These are phyloP conservation scores for Didymosphaeria variabile DNA, from an alignment of 2,329 filamentous ascomycete species.

Conservation along the genomic window DNA sequence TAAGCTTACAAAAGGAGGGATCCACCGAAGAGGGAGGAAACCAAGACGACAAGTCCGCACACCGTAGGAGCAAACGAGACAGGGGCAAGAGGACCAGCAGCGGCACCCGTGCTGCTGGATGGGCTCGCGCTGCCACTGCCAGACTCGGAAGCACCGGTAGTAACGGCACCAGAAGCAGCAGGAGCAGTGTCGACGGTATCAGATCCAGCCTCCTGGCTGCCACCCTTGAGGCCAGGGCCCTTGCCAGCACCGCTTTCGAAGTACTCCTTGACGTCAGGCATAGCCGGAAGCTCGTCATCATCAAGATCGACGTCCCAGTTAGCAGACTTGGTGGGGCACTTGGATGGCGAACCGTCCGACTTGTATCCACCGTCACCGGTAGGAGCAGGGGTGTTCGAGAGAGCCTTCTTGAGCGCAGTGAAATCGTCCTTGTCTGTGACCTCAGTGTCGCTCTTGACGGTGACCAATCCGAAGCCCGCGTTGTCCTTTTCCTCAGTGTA, in stretches of 20 bases:
- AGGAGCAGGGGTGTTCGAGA: constrained; percentile 61
- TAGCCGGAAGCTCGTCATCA: constrained; percentile 63
- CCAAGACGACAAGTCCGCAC: constrained; percentile 60
- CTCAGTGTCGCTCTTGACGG: constrained; percentile 62
- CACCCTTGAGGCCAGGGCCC: constrained; percentile 65
- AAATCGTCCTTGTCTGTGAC: constrained; percentile 72
- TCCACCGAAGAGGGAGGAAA: constrained; percentile 65
- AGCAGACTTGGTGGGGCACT: constrained; percentile 62
- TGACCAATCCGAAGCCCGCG: constrained; percentile 70
- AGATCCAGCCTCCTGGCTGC: constrained; percentile 65
- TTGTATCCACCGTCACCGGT: constrained; percentile 68
- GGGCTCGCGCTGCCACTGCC: constrained; percentile 13
- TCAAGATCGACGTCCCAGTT: constrained; percentile 64
- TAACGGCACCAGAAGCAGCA: constrained; percentile 60
- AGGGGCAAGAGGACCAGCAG: constrained; percentile 52
- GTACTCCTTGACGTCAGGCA: constrained; percentile 65
- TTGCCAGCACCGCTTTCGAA: constrained; percentile 67
- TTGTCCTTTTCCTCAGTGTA: constrained; percentile 79
- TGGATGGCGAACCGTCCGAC: constrained; percentile 59
- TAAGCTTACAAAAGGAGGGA: constrained; percentile 50
- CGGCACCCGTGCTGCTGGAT: constrained; percentile 51
- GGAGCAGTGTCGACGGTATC: constrained; percentile 54
- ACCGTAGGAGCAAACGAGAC: constrained; percentile 61
- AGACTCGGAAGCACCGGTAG: constrained; percentile 43
- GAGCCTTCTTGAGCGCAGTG: constrained; percentile 61